Evolutionary conservation across 1,284 basidiomycete genomes (phyloP).

Genomic region (Cutaneotrichosporon cutaneum): DNA sequence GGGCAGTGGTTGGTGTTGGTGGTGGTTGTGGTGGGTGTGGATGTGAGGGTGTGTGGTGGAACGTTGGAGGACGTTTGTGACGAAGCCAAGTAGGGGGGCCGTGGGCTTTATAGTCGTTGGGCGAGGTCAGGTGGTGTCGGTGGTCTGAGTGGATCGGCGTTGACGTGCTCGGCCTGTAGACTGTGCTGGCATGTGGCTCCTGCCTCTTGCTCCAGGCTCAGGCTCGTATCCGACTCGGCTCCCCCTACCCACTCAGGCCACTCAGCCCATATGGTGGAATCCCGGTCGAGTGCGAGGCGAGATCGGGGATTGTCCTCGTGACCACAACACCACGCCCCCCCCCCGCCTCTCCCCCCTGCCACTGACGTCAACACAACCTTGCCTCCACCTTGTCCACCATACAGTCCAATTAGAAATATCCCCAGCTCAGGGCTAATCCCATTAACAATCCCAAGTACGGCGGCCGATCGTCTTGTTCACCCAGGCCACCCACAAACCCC

Average conservation of each 20-base stretch:
- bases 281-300: too few species aligned
- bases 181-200: background rate
- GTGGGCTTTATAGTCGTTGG: background rate
- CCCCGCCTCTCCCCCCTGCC: background rate
- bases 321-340: background rate
- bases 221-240: background rate
- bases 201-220: too few species aligned
- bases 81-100: background rate
- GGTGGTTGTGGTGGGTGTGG: constrained; percentile 4
- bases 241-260: too few species aligned
- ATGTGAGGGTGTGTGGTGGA: too few species aligned
- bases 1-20: constrained; percentile 15
- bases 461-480: too few species aligned
- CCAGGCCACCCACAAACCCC: too few species aligned
- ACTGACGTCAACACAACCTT: constrained; percentile 1
- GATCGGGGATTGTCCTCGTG: constrained; percentile 1
- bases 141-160: background rate
- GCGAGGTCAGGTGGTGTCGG: background rate
- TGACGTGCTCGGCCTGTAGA: background rate
- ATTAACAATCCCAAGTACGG: background rate
- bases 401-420: background rate
- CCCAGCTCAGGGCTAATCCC: background rate
- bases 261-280: too few species aligned
- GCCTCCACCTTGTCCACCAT: background rate
- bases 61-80: constrained; percentile 6